These are phyloP conservation scores for Kalmusia sp. DNA, from an alignment of 2,329 filamentous ascomycete genomes.

Conservation along the genomic window DNA sequence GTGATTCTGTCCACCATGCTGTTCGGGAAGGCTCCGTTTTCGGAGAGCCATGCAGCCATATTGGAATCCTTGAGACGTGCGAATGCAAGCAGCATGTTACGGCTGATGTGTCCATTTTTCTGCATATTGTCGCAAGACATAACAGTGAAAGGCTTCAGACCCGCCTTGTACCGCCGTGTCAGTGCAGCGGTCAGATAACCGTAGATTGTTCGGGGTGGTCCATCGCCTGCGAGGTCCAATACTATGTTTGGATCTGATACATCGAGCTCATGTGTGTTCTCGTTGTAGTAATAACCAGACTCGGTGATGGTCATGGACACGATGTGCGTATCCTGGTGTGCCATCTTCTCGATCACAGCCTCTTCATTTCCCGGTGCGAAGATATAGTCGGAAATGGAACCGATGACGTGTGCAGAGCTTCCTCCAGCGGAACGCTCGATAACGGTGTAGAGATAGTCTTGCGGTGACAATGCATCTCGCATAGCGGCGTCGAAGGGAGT, in stretches of 20 bases:
- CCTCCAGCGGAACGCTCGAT: slow-evolving; percentile 33
- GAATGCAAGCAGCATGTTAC: slow-evolving; percentile 33
- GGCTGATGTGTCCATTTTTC: slow-evolving; percentile 37
- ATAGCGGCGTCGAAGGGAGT: slow-evolving; percentile 35
- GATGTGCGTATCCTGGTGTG: slow-evolving; percentile 36
- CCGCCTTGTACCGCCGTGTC: slow-evolving; percentile 31
- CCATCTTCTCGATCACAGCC: slow-evolving; percentile 39
- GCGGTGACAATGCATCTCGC: slow-evolving; percentile 29
- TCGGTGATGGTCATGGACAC: slow-evolving; percentile 39
- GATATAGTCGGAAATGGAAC: slow-evolving; percentile 37
- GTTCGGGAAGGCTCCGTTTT: slow-evolving; percentile 39
- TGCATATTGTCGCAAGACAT: slow-evolving; percentile 41
- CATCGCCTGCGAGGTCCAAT: slow-evolving; percentile 28
- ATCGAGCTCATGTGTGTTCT: slow-evolving; percentile 37
- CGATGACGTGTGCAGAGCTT: slow-evolving; percentile 30
- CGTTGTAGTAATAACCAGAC: slow-evolving; percentile 39
- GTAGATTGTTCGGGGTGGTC: slow-evolving; percentile 33
- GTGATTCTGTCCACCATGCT: slow-evolving; percentile 41
- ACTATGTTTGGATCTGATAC: slow-evolving; percentile 34
- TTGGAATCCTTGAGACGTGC: slow-evolving; percentile 31
- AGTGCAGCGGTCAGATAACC: slow-evolving; percentile 35
- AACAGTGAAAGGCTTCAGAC: slow-evolving; percentile 35
- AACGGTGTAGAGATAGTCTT: slow-evolving; percentile 38
- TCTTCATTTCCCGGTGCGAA: slow-evolving; percentile 36
- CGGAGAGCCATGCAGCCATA: slow-evolving; percentile 32